These are phyloP conservation scores for Diospyros lotus DNA, from an alignment of 148 eudicot genomes.

Conservation along the genomic window DNA sequence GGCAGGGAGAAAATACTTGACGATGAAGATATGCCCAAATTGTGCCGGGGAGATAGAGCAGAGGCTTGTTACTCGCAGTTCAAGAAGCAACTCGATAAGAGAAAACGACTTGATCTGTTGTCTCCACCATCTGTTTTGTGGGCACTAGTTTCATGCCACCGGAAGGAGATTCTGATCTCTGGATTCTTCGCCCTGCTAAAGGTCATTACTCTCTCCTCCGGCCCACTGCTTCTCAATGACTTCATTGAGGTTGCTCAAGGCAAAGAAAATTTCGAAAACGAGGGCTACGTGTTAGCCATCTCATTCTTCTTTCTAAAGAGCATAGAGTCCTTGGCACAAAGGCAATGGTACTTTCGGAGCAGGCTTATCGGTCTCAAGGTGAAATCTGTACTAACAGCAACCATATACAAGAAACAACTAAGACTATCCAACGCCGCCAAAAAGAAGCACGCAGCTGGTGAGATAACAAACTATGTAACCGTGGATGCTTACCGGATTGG, in stretches of 20 bases:
- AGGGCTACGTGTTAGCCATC: slow-evolving; percentile 29
- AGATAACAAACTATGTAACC: slow-evolving; percentile 47
- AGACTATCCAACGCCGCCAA: slow-evolving; percentile 39
- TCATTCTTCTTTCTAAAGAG: slow-evolving; percentile 33
- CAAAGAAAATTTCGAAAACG: slow-evolving; percentile 23
- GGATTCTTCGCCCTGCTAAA: slow-evolving; percentile 47
- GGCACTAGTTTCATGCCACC: slow-evolving; percentile 34
- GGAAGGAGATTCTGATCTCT: slow-evolving; percentile 33
- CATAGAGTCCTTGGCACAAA: slow-evolving; percentile 45
- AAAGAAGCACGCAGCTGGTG: slow-evolving; percentile 35
- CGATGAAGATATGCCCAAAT: slow-evolving; percentile 41
- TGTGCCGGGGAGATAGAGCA: slow-evolving; percentile 37
- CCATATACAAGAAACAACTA: slow-evolving; percentile 48
- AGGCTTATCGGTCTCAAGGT: slow-evolving; percentile 46
- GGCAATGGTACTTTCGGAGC: slow-evolving; percentile 47
- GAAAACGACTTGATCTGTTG: slow-evolving; percentile 13
- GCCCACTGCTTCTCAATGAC: slow-evolving; percentile 44
- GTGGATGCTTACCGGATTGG: slow-evolving; percentile 59
- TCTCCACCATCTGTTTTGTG: slow-evolving; percentile 15
- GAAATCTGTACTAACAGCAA: slow-evolving; percentile 45
- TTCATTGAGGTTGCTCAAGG: slow-evolving; percentile 35
- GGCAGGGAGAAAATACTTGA: slow-evolving; percentile 41
- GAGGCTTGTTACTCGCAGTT: slow-evolving; percentile 33
- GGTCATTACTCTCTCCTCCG: slow-evolving; percentile 35
- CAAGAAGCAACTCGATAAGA: slow-evolving; percentile 20